These are phyloP conservation scores for Quercus cerris DNA, from an alignment of 306 rosid species.

Conservation along the genomic window DNA sequence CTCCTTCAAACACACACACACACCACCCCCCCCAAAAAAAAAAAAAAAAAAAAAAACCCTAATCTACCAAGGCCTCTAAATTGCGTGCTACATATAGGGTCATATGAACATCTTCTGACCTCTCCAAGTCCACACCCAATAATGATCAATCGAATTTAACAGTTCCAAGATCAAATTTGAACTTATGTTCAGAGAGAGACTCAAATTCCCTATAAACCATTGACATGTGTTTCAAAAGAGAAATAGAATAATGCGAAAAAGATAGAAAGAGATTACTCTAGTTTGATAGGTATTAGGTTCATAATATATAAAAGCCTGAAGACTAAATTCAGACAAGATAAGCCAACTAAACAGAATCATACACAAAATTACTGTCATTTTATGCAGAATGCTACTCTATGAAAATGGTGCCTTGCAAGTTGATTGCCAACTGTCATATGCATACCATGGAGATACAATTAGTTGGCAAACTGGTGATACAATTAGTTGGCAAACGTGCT, in stretches of 20 bases:
- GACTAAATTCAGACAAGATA: not conserved
- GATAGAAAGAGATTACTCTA: not conserved
- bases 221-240: no score
- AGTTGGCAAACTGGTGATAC: not conserved
- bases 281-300: not conserved
- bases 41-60: no score
- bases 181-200: not conserved
- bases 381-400: slow-evolving; percentile 26
- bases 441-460: not conserved
- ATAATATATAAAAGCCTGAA: not conserved
- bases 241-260: not conserved
- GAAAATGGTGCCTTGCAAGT: not conserved
- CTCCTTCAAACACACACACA: no score
- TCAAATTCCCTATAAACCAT: no score
- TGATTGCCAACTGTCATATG: not conserved
- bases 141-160: no score
- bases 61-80: no score
- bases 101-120: not conserved
- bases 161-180: not conserved
- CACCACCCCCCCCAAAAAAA: no score
- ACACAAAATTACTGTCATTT: not conserved
- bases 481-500: not conserved
- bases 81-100: no score
- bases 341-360: slow-evolving; percentile 1
- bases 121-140: not conserved